A percentile compares a stretch with the other conserved stretches of the same genome.
Conservation (phyloP, 257 asterid species). For the Ophiorrhiza pumila region DNA sequence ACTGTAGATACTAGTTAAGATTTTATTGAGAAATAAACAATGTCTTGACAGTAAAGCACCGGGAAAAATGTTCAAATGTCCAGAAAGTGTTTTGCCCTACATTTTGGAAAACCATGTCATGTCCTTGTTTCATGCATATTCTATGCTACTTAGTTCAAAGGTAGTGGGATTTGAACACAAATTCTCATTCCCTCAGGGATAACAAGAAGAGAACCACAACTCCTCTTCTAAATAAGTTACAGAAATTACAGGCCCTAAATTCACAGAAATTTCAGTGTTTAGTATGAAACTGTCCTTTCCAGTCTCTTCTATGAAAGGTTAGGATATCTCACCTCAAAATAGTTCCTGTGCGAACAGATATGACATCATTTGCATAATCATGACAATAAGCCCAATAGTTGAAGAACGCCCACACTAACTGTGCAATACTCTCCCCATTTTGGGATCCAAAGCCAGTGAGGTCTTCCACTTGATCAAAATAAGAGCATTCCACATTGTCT, state of each 20-base stretch:
- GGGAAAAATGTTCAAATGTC: too few species aligned
- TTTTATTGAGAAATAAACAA: neutral
- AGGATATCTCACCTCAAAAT: constrained; percentile 53
- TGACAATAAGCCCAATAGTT: constrained; percentile 92
- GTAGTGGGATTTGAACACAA: neutral
- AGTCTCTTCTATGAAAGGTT: neutral
- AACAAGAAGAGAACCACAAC: too few species aligned
- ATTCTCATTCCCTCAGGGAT: too few species aligned
- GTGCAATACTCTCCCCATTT: constrained; percentile 63
- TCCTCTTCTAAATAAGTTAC: neutral
- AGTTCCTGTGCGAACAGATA: constrained; percentile 78
- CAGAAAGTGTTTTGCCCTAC: neutral
- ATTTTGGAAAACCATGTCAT: neutral
- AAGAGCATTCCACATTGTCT: constrained; percentile 66
- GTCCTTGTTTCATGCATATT: neutral
- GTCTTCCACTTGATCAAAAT: constrained; percentile 75
- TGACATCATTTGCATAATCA: constrained; percentile 77
- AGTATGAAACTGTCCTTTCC: neutral
- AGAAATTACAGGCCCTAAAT: neutral
- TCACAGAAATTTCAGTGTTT: neutral
- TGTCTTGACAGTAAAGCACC: neutral
- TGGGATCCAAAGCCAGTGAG: constrained; percentile 58
- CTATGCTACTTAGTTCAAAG: neutral
- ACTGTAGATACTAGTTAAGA: neutral
- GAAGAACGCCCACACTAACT: constrained; percentile 81